A percentile compares a stretch with the other conserved stretches of the same genome.
These are phyloP conservation scores for Calonectria pteridis DNA, from an alignment of 2,329 filamentous ascomycete genomes.

Conservation along the genomic window DNA sequence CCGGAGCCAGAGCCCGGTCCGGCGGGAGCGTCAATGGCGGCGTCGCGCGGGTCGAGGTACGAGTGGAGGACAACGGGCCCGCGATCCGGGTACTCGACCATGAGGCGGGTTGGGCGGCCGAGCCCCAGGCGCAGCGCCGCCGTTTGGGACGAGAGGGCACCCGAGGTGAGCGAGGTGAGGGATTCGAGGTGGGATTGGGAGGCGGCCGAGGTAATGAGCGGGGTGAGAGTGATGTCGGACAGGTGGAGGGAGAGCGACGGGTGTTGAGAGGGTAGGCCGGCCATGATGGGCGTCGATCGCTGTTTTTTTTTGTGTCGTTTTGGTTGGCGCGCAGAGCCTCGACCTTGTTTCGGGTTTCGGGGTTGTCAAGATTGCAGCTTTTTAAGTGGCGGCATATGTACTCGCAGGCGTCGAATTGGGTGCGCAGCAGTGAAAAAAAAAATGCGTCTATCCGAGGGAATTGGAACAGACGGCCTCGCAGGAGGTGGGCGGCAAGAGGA, in stretches of 20 bases:
- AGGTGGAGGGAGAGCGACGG: constrained; percentile 68
- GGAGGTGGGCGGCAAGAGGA: neutral
- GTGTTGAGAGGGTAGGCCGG: constrained; percentile 60
- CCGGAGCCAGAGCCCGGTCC: constrained; percentile 16
- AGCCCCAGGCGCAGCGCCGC: constrained; percentile 65
- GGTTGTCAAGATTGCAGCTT: neutral
- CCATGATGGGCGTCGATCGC: constrained; percentile 45
- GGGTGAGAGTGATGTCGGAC: constrained; percentile 67
- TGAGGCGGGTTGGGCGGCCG: constrained; percentile 67
- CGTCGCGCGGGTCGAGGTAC: constrained; percentile 57
- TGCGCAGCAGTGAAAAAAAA: neutral
- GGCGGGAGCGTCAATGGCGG: constrained; percentile 30
- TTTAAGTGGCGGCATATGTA: neutral
- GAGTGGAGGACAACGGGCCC: constrained; percentile 59
- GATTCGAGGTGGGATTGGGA: constrained; percentile 59
- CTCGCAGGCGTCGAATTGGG: constrained; percentile 12
- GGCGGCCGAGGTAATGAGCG: constrained; percentile 67
- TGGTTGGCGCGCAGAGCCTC: constrained; percentile 18
- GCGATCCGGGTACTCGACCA: constrained; percentile 66
- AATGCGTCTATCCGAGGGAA: neutral
- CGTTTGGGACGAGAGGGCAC: constrained; percentile 66
- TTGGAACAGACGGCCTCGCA: neutral
- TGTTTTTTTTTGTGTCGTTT: neutral
- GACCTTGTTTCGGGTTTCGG: neutral
- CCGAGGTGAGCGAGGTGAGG: constrained; percentile 65